Conservation (phyloP, 768 basidiomycete genomes). For the Russula earlei region DNA sequence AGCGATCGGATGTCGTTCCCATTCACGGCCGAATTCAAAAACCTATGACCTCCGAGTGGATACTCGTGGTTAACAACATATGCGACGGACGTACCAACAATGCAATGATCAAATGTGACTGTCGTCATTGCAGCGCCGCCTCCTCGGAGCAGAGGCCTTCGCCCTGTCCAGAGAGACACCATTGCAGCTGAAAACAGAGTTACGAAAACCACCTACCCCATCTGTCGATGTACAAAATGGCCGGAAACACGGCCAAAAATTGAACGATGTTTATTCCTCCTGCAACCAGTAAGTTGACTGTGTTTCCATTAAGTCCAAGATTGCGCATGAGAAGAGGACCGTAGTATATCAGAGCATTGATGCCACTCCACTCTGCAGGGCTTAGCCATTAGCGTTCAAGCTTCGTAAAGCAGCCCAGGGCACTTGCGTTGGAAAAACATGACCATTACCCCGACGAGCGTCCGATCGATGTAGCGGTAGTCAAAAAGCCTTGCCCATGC, state of each 20-base stretch:
- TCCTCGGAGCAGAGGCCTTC: constrained; percentile 54
- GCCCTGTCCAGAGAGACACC: constrained; percentile 34
- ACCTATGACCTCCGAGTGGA: constrained; percentile 29
- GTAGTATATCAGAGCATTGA: constrained; percentile 77
- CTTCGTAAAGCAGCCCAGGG: neutral
- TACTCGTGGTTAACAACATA: neutral
- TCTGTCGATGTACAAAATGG: constrained; percentile 60
- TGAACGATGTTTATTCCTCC: constrained; percentile 77
- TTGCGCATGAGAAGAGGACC: constrained; percentile 61
- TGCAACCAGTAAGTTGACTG: constrained; percentile 52
- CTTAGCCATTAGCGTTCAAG: neutral
- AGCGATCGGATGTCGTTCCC: constrained; percentile 46
- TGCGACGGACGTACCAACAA: constrained; percentile 37
- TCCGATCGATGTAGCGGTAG: constrained; percentile 46
- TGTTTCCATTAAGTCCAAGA: constrained; percentile 54
- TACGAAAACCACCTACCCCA: constrained; percentile 30
- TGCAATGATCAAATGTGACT: constrained; percentile 58
- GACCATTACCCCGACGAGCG: constrained; percentile 59
- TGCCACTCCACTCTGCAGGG: constrained; percentile 71
- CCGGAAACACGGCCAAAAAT: constrained; percentile 65
- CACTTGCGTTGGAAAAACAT: constrained; percentile 78
- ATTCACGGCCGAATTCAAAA: constrained; percentile 40
- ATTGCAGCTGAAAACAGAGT: neutral
- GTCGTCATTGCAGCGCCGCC: constrained; percentile 57
- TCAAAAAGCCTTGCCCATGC: constrained; percentile 52